Conservation (phyloP, 768 basidiomycete species). For the Daedaleopsis sinensis region DNA sequence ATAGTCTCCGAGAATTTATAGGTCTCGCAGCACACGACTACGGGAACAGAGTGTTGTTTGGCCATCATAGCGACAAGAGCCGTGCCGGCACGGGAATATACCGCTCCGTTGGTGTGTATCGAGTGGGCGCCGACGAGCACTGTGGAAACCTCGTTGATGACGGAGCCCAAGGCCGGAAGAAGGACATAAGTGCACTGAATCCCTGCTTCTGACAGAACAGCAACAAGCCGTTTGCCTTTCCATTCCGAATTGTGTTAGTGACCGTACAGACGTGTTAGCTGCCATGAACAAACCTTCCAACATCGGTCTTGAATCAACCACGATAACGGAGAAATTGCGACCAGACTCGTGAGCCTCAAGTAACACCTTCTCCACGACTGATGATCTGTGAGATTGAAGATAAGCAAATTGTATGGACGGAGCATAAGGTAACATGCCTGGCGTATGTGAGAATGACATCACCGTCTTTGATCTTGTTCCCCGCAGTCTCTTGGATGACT, state of each 20-base stretch:
- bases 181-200: slow-evolving; percentile 92
- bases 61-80: slow-evolving; percentile 97
- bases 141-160: slow-evolving; percentile 80
- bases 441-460: slow-evolving; percentile 94
- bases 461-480: slow-evolving; percentile 92
- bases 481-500: slow-evolving; percentile 87
- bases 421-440: slow-evolving; percentile 50
- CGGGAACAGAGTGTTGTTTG: slow-evolving; percentile 84
- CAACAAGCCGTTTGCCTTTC: slow-evolving; percentile 78
- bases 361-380: slow-evolving; percentile 89
- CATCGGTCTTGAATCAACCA: slow-evolving; percentile 94
- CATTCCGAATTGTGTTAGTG: background rate
- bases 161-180: slow-evolving; percentile 79
- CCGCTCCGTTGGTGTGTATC: slow-evolving; percentile 91
- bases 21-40: slow-evolving; percentile 97
- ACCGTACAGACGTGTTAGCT: slow-evolving; percentile 5
- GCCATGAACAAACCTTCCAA: slow-evolving; percentile 66
- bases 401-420: background rate
- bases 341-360: slow-evolving; percentile 74
- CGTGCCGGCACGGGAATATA: slow-evolving; percentile 93
- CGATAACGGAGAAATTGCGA: slow-evolving; percentile 84
- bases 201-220: slow-evolving; percentile 62
- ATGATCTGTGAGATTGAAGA: slow-evolving; percentile 61
- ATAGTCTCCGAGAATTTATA: slow-evolving; percentile 97
- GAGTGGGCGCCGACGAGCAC: slow-evolving; percentile 94